Base-by-base conservation (phyloP, 345 rosid genomes). In the Salix brachista region DNA sequence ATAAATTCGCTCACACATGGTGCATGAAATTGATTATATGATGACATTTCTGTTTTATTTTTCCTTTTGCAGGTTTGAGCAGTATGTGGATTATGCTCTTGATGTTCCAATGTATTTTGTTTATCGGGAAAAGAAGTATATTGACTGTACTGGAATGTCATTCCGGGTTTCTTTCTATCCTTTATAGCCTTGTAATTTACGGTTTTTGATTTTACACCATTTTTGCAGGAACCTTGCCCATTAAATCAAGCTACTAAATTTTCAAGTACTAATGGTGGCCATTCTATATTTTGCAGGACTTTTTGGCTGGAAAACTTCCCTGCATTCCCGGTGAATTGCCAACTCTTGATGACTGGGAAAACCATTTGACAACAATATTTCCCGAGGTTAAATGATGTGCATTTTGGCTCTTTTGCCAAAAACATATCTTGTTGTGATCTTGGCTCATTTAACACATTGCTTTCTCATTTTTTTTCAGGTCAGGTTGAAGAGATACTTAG, bases 71-170 rank as follows among this genome's bases (percentile, higher is more conserved):
- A 94, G 98, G 87, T 96, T 96, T 91, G 98, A 96, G 88, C 98
- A 87, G 85, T 96, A 96, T 83, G 99, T 96, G 73, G 98, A 96
- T 71, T 96, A 96, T 56, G 99, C 99, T 74, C 97, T 96, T n/a
- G 98, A 96, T 81, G 98, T 94, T 80, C 99, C 99, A 42, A 96
- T 94, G 99, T 96, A 96, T 86, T 96, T 94, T 80, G 97, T 93
- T 69, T 96, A 94, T 76, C 90, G 94, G 73, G 85, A 91, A 76
- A 82, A 91, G 85, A 91, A 89, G 84, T 94, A 92, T 75, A 85
- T 96, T 37, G 97, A 96, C 89, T 96, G 99, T 83, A 76, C 92
- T 44, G 98, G 99, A 87, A 80, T 91, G 95, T 87, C 99, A 83
- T 94, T 94, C 85, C 86, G 95, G 99, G 99, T 96, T 46, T 83